These are phyloP conservation scores for Fusarium musae DNA, from an alignment of 2,329 filamentous ascomycete species.

Conservation along the genomic window DNA sequence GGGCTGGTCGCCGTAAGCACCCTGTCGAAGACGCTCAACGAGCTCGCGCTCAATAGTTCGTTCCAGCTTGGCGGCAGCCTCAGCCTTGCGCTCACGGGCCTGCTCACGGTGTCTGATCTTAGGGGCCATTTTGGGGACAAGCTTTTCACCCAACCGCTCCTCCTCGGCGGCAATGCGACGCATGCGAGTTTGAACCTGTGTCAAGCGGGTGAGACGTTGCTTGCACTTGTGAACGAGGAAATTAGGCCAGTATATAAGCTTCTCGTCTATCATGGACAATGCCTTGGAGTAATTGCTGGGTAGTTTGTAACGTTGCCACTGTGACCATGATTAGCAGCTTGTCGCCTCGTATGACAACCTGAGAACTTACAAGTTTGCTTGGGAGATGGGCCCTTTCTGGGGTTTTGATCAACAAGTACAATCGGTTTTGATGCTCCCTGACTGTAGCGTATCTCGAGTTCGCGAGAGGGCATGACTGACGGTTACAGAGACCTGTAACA, in stretches of 20 bases:
- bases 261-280: conserved; percentile 53
- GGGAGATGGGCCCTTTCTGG: background rate
- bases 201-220: conserved; percentile 90
- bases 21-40: conserved; percentile 88
- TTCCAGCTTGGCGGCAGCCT: conserved; percentile 92
- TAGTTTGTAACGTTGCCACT: conserved; percentile 53
- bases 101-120: conserved; percentile 84
- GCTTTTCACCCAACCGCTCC: conserved; percentile 84
- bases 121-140: conserved; percentile 89
- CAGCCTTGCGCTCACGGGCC: conserved; percentile 79
- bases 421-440: background rate
- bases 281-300: conserved; percentile 92
- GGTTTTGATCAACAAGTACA: background rate
- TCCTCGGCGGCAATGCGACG: conserved; percentile 88
- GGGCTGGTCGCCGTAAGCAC: conserved; percentile 93
- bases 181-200: conserved; percentile 87
- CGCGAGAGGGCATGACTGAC: conserved; percentile 89
- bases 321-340: background rate
- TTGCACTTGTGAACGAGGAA: conserved; percentile 96
- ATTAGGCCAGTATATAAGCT: conserved; percentile 90
- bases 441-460: conserved; percentile 65
- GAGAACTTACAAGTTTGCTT: background rate
- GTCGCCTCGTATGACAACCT: background rate
- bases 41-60: conserved; percentile 94
- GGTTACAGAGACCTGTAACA: conserved; percentile 82